Conservation (phyloP, 345 rosid species). For the Salix koriyanagi region DNA sequence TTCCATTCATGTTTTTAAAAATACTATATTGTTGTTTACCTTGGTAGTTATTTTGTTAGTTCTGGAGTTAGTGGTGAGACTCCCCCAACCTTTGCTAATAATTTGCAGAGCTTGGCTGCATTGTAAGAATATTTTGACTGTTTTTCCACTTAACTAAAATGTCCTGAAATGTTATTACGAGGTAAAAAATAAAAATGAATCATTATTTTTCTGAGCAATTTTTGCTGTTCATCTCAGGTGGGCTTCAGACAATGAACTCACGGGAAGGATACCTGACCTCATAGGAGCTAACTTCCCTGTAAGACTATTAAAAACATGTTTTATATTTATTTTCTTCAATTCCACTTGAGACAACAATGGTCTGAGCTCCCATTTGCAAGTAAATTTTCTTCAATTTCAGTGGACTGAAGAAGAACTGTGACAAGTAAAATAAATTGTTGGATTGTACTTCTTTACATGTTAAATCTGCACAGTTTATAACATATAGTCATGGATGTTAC, state of each 20-base stretch:
- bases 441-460: neutral
- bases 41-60: no score
- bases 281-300: conserved; percentile 54
- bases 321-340: neutral
- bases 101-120: no score
- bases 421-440: no score
- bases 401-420: neutral
- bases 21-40: no score
- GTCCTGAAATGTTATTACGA: no score
- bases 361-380: neutral
- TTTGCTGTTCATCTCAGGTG: conserved; percentile 33
- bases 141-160: neutral
- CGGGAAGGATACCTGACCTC: conserved; percentile 65
- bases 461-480: neutral
- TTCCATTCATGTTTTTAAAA: no score
- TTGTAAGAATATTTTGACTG: no score
- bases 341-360: neutral
- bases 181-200: neutral
- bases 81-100: no score
- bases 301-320: conserved; percentile 12
- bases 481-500: conserved; percentile 9
- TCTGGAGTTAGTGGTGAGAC: no score
- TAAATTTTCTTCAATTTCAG: neutral
- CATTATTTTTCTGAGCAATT: neutral
- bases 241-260: conserved; percentile 54